Conservation (phyloP, 192 early-diverging fungal genomes). For the Mortierella hygrophila region DNA sequence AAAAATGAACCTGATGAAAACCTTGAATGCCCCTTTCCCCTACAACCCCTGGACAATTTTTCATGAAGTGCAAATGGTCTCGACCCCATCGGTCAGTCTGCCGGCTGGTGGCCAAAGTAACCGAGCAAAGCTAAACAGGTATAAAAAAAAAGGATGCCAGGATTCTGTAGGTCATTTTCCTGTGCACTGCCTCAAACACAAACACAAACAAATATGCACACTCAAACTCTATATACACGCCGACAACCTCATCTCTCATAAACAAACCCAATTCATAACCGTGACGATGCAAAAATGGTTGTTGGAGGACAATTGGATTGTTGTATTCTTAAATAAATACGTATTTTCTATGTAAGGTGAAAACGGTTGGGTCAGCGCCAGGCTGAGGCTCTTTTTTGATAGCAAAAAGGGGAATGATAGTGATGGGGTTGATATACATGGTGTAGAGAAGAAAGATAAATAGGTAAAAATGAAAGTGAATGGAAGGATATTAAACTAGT, state of each 20-base stretch:
- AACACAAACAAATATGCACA: not conserved
- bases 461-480: not conserved
- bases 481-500: conserved; percentile 9
- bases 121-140: no score
- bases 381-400: conserved; percentile 8
- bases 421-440: conserved; percentile 1
- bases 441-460: not conserved
- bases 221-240: not conserved
- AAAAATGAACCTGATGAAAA: no score
- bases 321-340: not conserved
- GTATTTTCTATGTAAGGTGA: not conserved
- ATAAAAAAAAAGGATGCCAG: not conserved
- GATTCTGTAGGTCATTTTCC: not conserved
- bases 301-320: not conserved
- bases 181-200: not conserved
- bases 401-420: conserved; percentile 8
- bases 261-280: not conserved
- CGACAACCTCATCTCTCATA: not conserved
- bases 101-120: no score
- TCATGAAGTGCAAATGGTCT: no score
- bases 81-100: no score
- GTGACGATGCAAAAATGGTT: not conserved
- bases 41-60: no score
- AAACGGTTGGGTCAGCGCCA: not conserved
- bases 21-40: no score